A percentile compares a stretch with the other conserved stretches of the same genome.
These are phyloP conservation scores for Termitomyces titanicus DNA, from an alignment of 768 basidiomycete genomes.

Conservation along the genomic window DNA sequence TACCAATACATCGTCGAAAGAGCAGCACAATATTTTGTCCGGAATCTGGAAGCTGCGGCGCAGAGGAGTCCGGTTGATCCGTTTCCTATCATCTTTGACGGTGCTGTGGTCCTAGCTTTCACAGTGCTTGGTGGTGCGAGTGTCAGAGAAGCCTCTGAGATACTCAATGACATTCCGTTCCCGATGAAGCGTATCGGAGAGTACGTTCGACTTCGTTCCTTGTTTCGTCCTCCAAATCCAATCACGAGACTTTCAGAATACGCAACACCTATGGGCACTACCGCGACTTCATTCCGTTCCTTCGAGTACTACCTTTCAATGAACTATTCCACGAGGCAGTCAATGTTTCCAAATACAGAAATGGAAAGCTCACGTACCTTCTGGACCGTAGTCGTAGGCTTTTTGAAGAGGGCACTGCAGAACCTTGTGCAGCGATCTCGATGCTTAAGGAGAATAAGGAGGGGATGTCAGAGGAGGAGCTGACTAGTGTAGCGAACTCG, in stretches of 20 bases:
- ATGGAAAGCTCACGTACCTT: neutral
- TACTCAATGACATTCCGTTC: constrained; percentile 8
- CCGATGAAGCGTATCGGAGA: constrained; percentile 13
- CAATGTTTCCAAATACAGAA: constrained; percentile 7
- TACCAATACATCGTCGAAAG: too few relatives aligned
- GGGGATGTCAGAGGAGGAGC: neutral
- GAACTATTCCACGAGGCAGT: constrained; percentile 7
- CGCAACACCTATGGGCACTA: constrained; percentile 10
- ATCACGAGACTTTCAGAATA: neutral
- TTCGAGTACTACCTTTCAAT: constrained; percentile 3
- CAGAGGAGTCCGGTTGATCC: too few relatives aligned
- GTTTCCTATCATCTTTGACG: too few relatives aligned
- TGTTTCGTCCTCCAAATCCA: too few relatives aligned
- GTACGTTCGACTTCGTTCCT: neutral
- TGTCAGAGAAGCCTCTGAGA: neutral
- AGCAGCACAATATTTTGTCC: too few relatives aligned
- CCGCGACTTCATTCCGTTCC: constrained; percentile 10
- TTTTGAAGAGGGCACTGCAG: constrained; percentile 2
- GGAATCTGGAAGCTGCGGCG: too few relatives aligned
- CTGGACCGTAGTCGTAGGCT: neutral
- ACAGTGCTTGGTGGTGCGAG: too few relatives aligned
- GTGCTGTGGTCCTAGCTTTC: too few relatives aligned
- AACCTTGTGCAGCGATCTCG: constrained; percentile 3
- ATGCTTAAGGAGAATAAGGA: constrained; percentile 4
- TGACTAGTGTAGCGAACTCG: constrained; percentile 6